Base-by-base conservation (phyloP, 108 stramenopile genomes). In the Phaeodactylum tricornutum region DNA sequence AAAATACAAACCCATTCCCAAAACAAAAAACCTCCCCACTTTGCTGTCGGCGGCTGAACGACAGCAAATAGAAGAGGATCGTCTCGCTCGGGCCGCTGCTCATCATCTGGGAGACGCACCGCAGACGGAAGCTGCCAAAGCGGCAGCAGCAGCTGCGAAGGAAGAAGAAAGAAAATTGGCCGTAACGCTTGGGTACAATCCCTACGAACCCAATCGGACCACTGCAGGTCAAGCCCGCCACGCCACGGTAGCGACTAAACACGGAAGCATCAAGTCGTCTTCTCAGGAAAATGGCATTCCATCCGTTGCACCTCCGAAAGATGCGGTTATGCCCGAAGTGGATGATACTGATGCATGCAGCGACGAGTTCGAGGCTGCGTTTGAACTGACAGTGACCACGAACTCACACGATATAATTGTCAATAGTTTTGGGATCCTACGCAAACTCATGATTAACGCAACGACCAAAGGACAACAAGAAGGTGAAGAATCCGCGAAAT, bases 221-320 rank as follows among this genome's bases (percentile, higher is more conserved):
- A 84, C 77, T 1, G 74, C 73, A 4, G 82, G 81, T 22, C 87
- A 89, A 53, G 87, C 87, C 15, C 50, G 80, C 41, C 77, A 60
- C 22, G 87, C 83, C 2, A 77, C 73, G 5, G 66, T 70, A 8
- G 61, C 70, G 1, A 47, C 57, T 21, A 60, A 68, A 25, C 66
- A 70, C 55, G 87, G 87, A 2, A 36, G 60, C n/a, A 66, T 88
- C 4, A 24, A 57, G 2, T 66, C 67, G 25, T 22, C 27, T 2
- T 40, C 24, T 1, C 23, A 22, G 19, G 42, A 43, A 23, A 49
- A 32, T 46, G 56, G 60, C 39, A 23, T 69, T 1, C 67, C 75
- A 3, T 19, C 53, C 2, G 60, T 68, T 0, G 68, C 58, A 20
- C 59, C 75, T 22, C 81, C 81, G 3, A 17, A n/a, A 38, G 56